A percentile compares a stretch with the other conserved stretches of the same genome.
phyloP scores from a whole-genome alignment of 768 basidiomycete species.

The Chalciporus chontae region DNA sequence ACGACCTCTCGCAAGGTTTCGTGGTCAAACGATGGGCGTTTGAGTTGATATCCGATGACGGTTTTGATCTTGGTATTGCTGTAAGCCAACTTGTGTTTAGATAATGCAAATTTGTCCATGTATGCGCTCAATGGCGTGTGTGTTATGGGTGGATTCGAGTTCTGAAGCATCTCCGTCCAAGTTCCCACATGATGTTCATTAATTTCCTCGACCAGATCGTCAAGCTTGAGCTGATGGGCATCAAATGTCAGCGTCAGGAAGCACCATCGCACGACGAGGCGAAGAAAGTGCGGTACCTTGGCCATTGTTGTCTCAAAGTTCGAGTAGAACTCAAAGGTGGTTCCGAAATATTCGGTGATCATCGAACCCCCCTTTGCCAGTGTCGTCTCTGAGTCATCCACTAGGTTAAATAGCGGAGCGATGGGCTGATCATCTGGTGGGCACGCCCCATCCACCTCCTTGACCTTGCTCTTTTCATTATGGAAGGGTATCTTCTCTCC shows the following conservation, averaged over 20 bases:
- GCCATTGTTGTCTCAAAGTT: constrained; percentile 62
- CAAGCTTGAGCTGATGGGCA: constrained; percentile 49
- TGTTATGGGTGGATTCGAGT: constrained; percentile 64
- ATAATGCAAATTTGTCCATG: constrained; percentile 70
- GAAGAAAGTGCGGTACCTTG: constrained; percentile 43
- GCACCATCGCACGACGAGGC: neutral
- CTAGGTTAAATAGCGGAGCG: constrained; percentile 83
- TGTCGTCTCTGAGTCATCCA: constrained; percentile 74
- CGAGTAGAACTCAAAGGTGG: constrained; percentile 78
- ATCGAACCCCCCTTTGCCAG: constrained; percentile 61
- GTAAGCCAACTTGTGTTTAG: constrained; percentile 67
- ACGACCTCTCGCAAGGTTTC: constrained; percentile 66
- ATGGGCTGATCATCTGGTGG: constrained; percentile 53
- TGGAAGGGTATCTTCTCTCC: constrained; percentile 32
- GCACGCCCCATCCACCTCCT: constrained; percentile 60
- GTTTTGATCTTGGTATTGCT: constrained; percentile 71
- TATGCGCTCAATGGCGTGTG: constrained; percentile 76
- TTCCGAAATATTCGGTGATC: constrained; percentile 70
- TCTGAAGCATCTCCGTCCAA: constrained; percentile 79
- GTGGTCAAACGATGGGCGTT: constrained; percentile 57
- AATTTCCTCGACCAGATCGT: constrained; percentile 76
- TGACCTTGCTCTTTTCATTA: constrained; percentile 67
- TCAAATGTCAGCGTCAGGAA: constrained; percentile 2
- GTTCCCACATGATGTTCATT: constrained; percentile 79
- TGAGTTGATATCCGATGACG: constrained; percentile 65